phyloP scores from a whole-genome alignment of 2,329 filamentous ascomycete genomes.

The Aspergillus fumigatus region DNA sequence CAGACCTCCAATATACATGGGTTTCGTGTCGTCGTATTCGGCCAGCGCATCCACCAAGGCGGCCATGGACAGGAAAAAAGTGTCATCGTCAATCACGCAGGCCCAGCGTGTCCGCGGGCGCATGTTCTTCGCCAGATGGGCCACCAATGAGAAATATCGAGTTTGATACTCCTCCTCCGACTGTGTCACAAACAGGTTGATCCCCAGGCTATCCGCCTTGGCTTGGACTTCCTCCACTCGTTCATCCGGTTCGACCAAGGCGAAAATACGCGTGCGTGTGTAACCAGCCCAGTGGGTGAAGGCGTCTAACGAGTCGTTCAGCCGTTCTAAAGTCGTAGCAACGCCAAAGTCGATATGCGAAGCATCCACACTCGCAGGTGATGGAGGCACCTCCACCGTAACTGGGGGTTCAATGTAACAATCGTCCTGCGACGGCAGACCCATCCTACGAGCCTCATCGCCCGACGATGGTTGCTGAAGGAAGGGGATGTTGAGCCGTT shows the following conservation, averaged over 20 bases:
- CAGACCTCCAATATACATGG: constrained; percentile 54
- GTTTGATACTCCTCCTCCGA: constrained; percentile 39
- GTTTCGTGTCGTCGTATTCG: constrained; percentile 46
- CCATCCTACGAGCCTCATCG: not conserved
- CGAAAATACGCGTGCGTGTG: constrained; percentile 50
- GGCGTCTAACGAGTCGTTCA: constrained; percentile 48
- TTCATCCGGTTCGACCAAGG: constrained; percentile 44
- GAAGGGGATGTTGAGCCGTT: constrained; percentile 24
- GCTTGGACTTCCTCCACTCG: constrained; percentile 25
- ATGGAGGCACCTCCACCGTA: constrained; percentile 43
- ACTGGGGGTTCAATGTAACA: constrained; percentile 45
- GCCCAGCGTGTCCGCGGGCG: constrained; percentile 50
- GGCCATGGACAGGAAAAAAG: constrained; percentile 56
- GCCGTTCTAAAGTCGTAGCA: constrained; percentile 49
- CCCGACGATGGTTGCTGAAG: constrained; percentile 12
- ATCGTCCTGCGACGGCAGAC: constrained; percentile 21
- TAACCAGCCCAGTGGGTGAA: constrained; percentile 55
- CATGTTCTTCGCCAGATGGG: constrained; percentile 45
- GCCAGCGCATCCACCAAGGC: constrained; percentile 47
- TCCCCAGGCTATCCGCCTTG: constrained; percentile 34
- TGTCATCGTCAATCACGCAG: constrained; percentile 59
- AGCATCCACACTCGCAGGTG: constrained; percentile 42
- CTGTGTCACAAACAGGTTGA: constrained; percentile 40
- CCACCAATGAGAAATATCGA: constrained; percentile 55
- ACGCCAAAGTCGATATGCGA: constrained; percentile 55